Evolutionary conservation across 2,329 filamentous ascomycete species (phyloP), one percentile per base, ranked within the genome.

Genomic region (Diaporthe caulivora): DNA sequence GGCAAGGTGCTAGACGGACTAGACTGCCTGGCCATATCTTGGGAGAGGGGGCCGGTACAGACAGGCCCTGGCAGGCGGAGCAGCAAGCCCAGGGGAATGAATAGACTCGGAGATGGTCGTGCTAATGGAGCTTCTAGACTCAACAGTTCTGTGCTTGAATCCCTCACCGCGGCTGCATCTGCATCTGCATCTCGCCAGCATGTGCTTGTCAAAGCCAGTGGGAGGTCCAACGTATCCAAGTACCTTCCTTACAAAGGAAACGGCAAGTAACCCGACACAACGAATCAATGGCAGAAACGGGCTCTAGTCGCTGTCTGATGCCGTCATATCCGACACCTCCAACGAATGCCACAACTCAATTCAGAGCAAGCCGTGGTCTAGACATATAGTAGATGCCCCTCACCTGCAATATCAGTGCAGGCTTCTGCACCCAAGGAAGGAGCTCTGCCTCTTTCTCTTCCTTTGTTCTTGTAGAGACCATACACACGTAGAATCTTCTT

Each of bases 91-190:
- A 26, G 31, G 37, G 62, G 37, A 10, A n/a, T n/a, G 62, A 53
- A 53, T 53, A 40, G 34, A 67, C 62, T 67, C 62, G 47, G 62
- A 29, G 13, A 3, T 24, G 44, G 62, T 53, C 31, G 31, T 67
- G 62, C 62, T 67, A 67, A 67, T 67, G 62, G 47, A 67, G 44
- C 47, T 67, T 67, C 62, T 53, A 53, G 47, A 29, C 62, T 65
- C 62, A 65, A 65, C 62, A 65, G 11, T 65, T 51, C 60, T 6
- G 24, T 29, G 6, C 26, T 54, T 31, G 17, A 31, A 29, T 6
- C n/a, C 26, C 29, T 17, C n/a, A 26, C 53, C 6, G 24, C 53
- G 13, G 10, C 26, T 47, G 58, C 60, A 31, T 37, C 62, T 51
- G 44, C 29, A 47, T 47, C 58, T 64, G 58, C 58, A 62, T 31